Base-by-base conservation (phyloP, 257 asterid genomes). In the Solanum chmielewskii region DNA sequence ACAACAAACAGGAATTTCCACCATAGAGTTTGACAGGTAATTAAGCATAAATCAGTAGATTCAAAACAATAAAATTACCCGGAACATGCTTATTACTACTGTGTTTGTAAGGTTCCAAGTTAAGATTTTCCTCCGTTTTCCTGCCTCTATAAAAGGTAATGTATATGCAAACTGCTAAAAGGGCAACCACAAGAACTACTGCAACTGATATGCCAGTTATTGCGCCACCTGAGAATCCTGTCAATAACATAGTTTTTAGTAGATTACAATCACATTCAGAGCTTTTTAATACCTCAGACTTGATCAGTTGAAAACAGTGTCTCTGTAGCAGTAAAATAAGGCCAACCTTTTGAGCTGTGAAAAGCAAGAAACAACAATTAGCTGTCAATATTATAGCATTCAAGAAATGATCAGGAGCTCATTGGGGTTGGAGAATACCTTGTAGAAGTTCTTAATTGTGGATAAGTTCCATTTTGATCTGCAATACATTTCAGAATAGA, bases 381-480 rank as follows among this genome's bases (percentile, higher is more conserved):
- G 94, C 80, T 49, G 78, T 62, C 66, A 85, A 11, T 42, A 45
- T 8, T 20, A 23, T 41, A 83, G 45, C 52, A 21, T 33, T 44
- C 84, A 71, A 89, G 49, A 29, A 70, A 59, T 42, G 78, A 60
- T 42, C 11, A 37, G 44, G 39, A 84, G 76, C 37, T 52, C 62
- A 39, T 18, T n/a, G 21, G 35, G 89, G 69, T 73, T 52, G 87
- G 62, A 81, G 76, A 64, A 25, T 87, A 96, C 99, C 98, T 93
- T 87, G 31, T 49, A 18, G 68, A 29, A 18, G 94, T 89, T 89
- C 87, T 89, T 59, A 93, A 86, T 64, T 94, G 97, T 1, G 98
- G 99, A 92, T 90, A 96, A 45, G 93, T 92, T 88, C 96, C 98
- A 91, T 92, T 96, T 89, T 88, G 92, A 93, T 96, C 99, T 96